Evolutionary conservation across 805 yeast genomes (phyloP).

Genomic region (Yueomyces sp.): DNA sequence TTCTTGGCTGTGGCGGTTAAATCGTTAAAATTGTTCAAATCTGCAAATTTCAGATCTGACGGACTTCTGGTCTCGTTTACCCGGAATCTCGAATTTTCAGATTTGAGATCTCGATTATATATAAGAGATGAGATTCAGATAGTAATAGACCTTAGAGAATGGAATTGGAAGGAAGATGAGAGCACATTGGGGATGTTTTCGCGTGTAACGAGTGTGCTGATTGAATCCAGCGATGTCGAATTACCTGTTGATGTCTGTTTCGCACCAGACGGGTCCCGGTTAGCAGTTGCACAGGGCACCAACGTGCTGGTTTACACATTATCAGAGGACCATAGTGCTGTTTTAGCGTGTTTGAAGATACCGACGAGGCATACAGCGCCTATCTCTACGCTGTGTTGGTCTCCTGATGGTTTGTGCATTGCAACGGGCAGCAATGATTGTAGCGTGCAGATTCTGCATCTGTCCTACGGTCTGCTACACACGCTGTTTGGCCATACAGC

Average conservation of each 20-base stretch:
- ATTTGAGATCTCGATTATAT: too few species aligned
- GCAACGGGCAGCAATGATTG: slow-evolving; percentile 85
- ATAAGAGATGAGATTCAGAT: too few species aligned
- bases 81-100: too few species aligned
- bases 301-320: neutral
- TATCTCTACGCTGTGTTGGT: slow-evolving; percentile 63
- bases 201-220: too few species aligned
- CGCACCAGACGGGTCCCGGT: neutral
- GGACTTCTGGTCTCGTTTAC: too few species aligned
- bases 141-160: too few species aligned
- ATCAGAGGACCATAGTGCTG: neutral
- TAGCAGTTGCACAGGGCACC: neutral
- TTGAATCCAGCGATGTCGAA: too few species aligned
- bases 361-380: slow-evolving; percentile 38
- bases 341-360: neutral
- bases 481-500: slow-evolving; percentile 68
- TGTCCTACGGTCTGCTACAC: slow-evolving; percentile 30
- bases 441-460: slow-evolving; percentile 62
- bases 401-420: slow-evolving; percentile 56
- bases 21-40: too few species aligned
- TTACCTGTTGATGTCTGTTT: neutral
- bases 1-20: too few species aligned
- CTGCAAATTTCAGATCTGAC: too few species aligned
- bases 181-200: too few species aligned
- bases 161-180: too few species aligned